These are phyloP conservation scores for Pseudognaphalium luteoalbum DNA, from an alignment of 129 eudicot genomes.

Conservation along the genomic window DNA sequence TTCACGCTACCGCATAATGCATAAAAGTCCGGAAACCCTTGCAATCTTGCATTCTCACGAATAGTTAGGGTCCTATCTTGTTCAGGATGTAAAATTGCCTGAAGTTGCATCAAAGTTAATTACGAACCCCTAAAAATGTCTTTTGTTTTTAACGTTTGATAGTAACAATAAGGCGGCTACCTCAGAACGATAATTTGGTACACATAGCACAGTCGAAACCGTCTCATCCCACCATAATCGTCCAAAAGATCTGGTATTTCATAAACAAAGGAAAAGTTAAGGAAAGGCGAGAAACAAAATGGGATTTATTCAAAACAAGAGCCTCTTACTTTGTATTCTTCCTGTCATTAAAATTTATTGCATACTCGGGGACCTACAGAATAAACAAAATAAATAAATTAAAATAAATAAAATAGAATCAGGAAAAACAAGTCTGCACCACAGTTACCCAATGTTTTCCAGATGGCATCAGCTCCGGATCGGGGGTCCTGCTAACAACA, in stretches of 20 bases:
- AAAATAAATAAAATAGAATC: background rate
- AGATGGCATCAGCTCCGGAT: conserved; percentile 53
- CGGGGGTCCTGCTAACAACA: conserved; percentile 45
- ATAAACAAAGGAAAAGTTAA: conserved; percentile 3
- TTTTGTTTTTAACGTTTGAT: background rate
- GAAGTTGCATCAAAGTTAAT: conserved; percentile 6
- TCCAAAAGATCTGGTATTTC: conserved; percentile 51
- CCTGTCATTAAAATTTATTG: conserved; percentile 44
- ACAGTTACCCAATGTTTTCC: conserved; percentile 59
- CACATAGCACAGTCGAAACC: conserved; percentile 51
- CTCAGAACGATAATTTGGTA: conserved; percentile 50
- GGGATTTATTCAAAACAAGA: background rate
- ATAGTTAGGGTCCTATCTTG: conserved; percentile 60
- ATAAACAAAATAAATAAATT: conserved; percentile 13
- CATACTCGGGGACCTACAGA: conserved; percentile 62
- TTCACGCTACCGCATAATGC: conserved; percentile 50
- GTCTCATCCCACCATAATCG: conserved; percentile 80
- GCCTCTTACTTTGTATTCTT: conserved; percentile 42
- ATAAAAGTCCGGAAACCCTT: conserved; percentile 63
- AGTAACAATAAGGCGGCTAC: conserved; percentile 26
- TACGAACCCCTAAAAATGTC: background rate
- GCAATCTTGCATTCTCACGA: conserved; percentile 65
- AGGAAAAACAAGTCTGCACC: background rate
- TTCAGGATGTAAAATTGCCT: conserved; percentile 64
- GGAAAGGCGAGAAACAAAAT: conserved; percentile 15